Conservation (phyloP, 2,329 filamentous ascomycete species). For the Elsinoe perseae region DNA sequence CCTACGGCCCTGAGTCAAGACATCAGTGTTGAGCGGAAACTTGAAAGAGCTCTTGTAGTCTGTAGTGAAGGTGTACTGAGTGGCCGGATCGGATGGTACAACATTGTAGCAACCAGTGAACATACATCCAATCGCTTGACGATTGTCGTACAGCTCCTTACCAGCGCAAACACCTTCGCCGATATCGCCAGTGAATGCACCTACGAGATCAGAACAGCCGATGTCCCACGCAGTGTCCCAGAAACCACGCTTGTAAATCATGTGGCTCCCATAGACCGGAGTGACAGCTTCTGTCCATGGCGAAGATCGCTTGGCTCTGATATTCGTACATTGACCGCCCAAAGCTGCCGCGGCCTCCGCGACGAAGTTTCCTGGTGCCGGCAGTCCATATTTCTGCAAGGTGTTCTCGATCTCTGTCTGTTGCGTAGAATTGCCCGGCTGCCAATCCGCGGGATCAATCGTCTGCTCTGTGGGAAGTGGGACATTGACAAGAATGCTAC, state of each 20-base stretch:
- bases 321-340: too few species aligned
- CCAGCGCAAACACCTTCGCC: background rate
- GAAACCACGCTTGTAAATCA: background rate
- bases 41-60: background rate
- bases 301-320: too few species aligned
- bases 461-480: background rate
- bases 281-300: too few species aligned
- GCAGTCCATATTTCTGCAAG: background rate
- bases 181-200: background rate
- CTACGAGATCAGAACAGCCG: background rate
- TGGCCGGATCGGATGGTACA: background rate
- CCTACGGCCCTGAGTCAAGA: too few species aligned
- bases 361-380: background rate
- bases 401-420: background rate
- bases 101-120: background rate
- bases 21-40: background rate
- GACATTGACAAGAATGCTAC: background rate
- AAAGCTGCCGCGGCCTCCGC: too few species aligned
- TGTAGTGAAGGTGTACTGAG: background rate
- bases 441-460: background rate
- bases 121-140: background rate
- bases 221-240: background rate
- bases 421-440: background rate
- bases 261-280: too few species aligned
- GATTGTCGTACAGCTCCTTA: background rate